These are phyloP conservation scores for Fusarium subtropicale DNA, from an alignment of 2,329 filamentous ascomycete genomes.

Conservation along the genomic window DNA sequence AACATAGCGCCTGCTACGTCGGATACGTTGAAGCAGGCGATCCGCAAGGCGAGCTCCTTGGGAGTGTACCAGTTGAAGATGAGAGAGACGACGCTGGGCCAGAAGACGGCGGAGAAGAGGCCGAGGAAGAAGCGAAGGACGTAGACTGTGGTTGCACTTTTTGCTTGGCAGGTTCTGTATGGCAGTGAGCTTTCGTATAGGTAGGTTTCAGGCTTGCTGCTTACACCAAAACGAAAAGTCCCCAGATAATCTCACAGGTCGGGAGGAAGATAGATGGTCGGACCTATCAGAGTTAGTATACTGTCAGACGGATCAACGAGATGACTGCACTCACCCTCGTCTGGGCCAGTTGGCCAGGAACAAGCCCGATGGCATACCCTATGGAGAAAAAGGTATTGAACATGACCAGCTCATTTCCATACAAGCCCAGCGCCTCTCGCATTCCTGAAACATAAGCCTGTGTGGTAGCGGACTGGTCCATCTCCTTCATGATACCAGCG, in stretches of 20 bases:
- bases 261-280: conserved; percentile 56
- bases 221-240: conserved; percentile 46
- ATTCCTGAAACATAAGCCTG: conserved; percentile 55
- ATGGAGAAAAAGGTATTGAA: conserved; percentile 66
- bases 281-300: conserved; percentile 35
- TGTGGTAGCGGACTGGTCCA: conserved; percentile 54
- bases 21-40: conserved; percentile 58
- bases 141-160: conserved; percentile 53
- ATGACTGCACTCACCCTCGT: conserved; percentile 43
- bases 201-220: not conserved
- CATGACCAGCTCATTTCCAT: conserved; percentile 67
- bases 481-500: conserved; percentile 53
- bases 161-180: conserved; percentile 48
- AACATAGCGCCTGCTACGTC: conserved; percentile 60
- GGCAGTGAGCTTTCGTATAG: not conserved
- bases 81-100: conserved; percentile 53
- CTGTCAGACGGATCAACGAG: accelerated
- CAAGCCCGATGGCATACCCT: conserved; percentile 66
- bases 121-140: conserved; percentile 60
- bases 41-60: conserved; percentile 54
- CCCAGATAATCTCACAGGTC: conserved; percentile 52
- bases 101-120: conserved; percentile 54
- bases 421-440: conserved; percentile 50
- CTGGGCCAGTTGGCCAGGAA: conserved; percentile 55
- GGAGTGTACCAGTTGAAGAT: conserved; percentile 60